These are phyloP conservation scores for Podospora australis DNA, from an alignment of 495 filamentous ascomycete genomes.

Conservation along the genomic window DNA sequence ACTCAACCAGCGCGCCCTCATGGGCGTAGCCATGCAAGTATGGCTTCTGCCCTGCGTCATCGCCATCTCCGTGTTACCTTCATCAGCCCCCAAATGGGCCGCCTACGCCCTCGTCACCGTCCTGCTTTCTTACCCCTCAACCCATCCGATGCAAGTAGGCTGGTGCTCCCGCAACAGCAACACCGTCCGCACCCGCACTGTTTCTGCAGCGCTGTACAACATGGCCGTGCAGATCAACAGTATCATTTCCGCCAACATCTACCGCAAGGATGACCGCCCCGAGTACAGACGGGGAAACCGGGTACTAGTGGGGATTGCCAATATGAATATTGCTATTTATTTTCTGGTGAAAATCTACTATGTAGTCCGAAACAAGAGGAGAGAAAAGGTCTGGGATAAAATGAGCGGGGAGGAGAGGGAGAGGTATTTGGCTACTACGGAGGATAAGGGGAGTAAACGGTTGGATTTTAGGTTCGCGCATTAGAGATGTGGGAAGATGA, in stretches of 20 bases:
- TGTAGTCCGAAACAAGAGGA: constrained; percentile 35
- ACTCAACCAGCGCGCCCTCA: constrained; percentile 45
- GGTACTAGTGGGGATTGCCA: constrained; percentile 50
- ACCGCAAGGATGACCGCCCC: constrained; percentile 55
- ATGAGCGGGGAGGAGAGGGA: constrained; percentile 33
- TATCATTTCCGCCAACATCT: constrained; percentile 18
- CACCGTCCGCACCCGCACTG: constrained; percentile 61
- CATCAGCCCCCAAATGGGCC: constrained; percentile 39
- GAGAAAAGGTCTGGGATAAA: constrained; percentile 33
- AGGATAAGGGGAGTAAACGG: constrained; percentile 33
- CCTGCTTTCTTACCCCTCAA: constrained; percentile 39
- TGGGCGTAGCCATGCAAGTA: constrained; percentile 43
- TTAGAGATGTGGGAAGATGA: constrained; percentile 4
- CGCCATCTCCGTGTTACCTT: constrained; percentile 38
- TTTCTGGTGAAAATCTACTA: constrained; percentile 40
- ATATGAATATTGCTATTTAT: constrained; percentile 27
- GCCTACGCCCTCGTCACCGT: constrained; percentile 49
- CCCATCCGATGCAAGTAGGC: constrained; percentile 55
- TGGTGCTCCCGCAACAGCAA: constrained; percentile 60
- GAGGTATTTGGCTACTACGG: constrained; percentile 33
- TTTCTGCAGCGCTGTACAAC: constrained; percentile 55
- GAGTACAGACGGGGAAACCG: constrained; percentile 58
- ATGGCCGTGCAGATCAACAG: constrained; percentile 24
- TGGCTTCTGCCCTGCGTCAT: constrained; percentile 53
- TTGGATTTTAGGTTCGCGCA: constrained; percentile 42